Evolutionary conservation across 2,329 filamentous ascomycete species (phyloP).

Genomic region (Fusarium cyanostomum): DNA sequence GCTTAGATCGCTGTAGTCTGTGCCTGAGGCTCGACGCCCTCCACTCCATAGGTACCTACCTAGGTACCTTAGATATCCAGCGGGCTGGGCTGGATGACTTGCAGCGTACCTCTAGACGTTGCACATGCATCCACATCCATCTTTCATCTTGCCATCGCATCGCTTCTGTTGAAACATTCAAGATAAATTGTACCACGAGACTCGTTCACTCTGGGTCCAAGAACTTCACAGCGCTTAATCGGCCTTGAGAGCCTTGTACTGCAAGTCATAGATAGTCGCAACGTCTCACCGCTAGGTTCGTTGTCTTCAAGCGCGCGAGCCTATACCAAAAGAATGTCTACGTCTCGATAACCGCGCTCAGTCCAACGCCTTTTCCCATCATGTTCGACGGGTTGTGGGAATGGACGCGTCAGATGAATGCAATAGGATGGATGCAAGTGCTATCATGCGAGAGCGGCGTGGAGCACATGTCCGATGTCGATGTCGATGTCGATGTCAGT

Average conservation of each 20-base stretch:
- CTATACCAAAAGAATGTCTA: neutral
- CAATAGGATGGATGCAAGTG: neutral
- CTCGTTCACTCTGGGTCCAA: neutral
- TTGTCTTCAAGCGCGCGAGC: constrained; percentile 1
- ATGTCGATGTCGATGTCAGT: constrained; percentile 13
- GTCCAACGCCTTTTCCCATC: constrained; percentile 5
- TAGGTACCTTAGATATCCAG: too few relatives aligned
- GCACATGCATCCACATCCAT: neutral
- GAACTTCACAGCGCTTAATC: neutral
- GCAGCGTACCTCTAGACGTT: neutral
- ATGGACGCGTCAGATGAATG: constrained; percentile 8
- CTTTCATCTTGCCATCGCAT: too few relatives aligned
- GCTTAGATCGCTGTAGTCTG: neutral
- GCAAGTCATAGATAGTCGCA: neutral
- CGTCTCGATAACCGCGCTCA: constrained; percentile 26
- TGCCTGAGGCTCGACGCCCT: constrained; percentile 33
- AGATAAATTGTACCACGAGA: neutral
- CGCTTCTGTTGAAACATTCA: too few relatives aligned
- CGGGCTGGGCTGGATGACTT: constrained; percentile 18
- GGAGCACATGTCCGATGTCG: constrained; percentile 4
- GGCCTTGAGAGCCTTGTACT: neutral
- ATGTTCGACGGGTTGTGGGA: constrained; percentile 12
- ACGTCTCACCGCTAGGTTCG: constrained; percentile 4
- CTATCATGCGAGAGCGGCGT: neutral
- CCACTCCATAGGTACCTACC: too few relatives aligned